A percentile compares a stretch with the other conserved stretches of the same genome.
These are phyloP conservation scores for Helianthus tuberosus DNA, from an alignment of 129 eudicot genomes.

Conservation along the genomic window DNA sequence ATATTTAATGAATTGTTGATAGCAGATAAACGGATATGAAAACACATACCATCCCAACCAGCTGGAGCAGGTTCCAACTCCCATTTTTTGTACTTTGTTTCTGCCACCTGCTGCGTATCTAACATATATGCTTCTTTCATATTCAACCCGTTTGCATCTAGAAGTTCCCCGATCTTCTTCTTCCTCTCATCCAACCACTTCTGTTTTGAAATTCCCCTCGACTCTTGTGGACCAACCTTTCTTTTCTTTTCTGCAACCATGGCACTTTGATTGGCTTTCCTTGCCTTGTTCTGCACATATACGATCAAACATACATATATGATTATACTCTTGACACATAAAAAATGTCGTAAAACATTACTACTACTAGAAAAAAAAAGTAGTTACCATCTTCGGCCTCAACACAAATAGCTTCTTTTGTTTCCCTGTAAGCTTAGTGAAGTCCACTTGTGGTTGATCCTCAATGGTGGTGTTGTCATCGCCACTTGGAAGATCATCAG, in stretches of 20 bases:
- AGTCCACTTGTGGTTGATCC: slow-evolving; percentile 49
- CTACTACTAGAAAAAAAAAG: background rate
- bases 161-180: slow-evolving; percentile 89
- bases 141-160: slow-evolving; percentile 91
- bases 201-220: slow-evolving; percentile 91
- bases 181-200: slow-evolving; percentile 94
- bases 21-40: background rate
- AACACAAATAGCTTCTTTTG: slow-evolving; percentile 76
- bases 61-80: slow-evolving; percentile 94
- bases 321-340: background rate
- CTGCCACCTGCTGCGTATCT: slow-evolving; percentile 90
- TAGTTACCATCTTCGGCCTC: slow-evolving; percentile 78
- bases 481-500: slow-evolving; percentile 41
- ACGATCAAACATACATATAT: background rate
- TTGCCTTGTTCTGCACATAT: slow-evolving; percentile 85
- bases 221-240: slow-evolving; percentile 79
- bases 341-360: background rate
- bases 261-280: slow-evolving; percentile 96
- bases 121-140: slow-evolving; percentile 91
- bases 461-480: slow-evolving; percentile 45
- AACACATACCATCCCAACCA: slow-evolving; percentile 91
- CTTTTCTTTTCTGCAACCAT: slow-evolving; percentile 96
- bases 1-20: background rate
- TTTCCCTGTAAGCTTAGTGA: slow-evolving; percentile 72
- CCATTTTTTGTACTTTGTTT: slow-evolving; percentile 88